Evolutionary conservation across 768 basidiomycete genomes (phyloP).

Genomic region (Collybiopsis confluens): DNA sequence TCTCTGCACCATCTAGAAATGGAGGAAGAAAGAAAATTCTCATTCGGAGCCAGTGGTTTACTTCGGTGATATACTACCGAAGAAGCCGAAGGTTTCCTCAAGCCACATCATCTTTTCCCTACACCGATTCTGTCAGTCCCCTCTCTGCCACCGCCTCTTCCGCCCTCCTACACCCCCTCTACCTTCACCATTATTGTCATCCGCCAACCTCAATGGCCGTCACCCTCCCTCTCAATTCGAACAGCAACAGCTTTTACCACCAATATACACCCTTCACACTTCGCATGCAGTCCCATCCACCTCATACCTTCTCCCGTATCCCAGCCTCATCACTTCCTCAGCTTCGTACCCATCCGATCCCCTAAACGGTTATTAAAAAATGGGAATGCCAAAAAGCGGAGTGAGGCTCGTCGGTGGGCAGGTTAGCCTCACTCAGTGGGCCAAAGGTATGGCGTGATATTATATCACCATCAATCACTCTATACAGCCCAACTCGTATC

Average conservation of each 20-base stretch:
- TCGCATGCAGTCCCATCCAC: constrained; percentile 50
- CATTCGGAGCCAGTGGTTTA: not conserved
- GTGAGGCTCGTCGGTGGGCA: constrained; percentile 79
- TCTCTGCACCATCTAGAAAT: constrained; percentile 18
- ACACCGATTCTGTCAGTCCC: no score
- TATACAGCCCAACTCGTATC: no score
- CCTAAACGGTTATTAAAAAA: constrained; percentile 77
- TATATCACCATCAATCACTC: no score
- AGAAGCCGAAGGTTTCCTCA: constrained; percentile 13
- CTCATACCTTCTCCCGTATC: constrained; percentile 59
- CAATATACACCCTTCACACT: constrained; percentile 63
- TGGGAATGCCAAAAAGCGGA: constrained; percentile 79
- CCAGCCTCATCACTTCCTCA: constrained; percentile 60
- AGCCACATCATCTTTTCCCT: constrained; percentile 14
- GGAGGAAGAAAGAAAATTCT: not conserved
- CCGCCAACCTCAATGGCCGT: no score
- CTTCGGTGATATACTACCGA: no score
- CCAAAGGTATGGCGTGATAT: no score
- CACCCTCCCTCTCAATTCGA: constrained; percentile 30
- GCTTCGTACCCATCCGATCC: constrained; percentile 72
- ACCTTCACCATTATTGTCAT: constrained; percentile 27
- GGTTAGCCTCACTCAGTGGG: no score
- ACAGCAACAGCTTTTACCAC: constrained; percentile 45
- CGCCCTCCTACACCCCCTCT: no score
- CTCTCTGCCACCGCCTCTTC: no score